A percentile compares a stretch with the other conserved stretches of the same genome.
phyloP scores from a whole-genome alignment of 108 stramenopile species.

The Aurantiochytrium sp. region DNA sequence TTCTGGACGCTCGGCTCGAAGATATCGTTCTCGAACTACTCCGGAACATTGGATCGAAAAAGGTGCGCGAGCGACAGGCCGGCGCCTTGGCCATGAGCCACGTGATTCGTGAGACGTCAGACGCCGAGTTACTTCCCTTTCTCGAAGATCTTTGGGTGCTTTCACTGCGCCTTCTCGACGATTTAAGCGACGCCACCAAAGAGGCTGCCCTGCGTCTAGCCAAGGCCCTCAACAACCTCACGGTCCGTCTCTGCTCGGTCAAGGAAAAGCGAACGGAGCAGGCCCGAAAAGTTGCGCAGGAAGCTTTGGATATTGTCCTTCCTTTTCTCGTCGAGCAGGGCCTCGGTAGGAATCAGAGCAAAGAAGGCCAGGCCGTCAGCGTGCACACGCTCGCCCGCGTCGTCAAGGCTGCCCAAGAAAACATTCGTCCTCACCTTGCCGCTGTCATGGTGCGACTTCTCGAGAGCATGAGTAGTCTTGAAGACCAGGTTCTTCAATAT shows the following conservation, averaged over 20 bases:
- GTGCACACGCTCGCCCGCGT: constrained; percentile 14
- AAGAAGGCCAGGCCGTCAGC: neutral
- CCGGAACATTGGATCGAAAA: neutral
- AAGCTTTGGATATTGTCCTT: neutral
- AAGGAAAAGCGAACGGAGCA: neutral
- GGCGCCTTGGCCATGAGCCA: neutral
- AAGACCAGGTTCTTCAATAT: neutral
- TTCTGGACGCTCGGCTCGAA: neutral
- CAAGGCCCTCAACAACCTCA: neutral
- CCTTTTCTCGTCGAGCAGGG: constrained; percentile 1
- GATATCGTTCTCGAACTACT: neutral
- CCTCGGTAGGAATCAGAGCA: neutral
- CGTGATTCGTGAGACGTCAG: neutral
- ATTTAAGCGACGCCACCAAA: neutral
- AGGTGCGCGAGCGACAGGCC: constrained; percentile 1
- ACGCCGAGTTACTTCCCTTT: neutral
- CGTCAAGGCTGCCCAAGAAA: neutral
- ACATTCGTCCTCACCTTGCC: neutral
- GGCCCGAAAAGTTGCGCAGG: neutral
- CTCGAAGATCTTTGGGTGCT: neutral
- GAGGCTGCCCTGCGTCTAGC: neutral
- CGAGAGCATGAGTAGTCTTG: neutral
- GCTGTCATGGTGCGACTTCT: neutral
- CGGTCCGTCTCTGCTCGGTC: neutral
- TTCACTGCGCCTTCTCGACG: neutral